A percentile compares a stretch with the other conserved stretches of the same genome.
phyloP scores from a whole-genome alignment of 2,329 filamentous ascomycete genomes.

The Pseudopithomyces chartarum region DNA sequence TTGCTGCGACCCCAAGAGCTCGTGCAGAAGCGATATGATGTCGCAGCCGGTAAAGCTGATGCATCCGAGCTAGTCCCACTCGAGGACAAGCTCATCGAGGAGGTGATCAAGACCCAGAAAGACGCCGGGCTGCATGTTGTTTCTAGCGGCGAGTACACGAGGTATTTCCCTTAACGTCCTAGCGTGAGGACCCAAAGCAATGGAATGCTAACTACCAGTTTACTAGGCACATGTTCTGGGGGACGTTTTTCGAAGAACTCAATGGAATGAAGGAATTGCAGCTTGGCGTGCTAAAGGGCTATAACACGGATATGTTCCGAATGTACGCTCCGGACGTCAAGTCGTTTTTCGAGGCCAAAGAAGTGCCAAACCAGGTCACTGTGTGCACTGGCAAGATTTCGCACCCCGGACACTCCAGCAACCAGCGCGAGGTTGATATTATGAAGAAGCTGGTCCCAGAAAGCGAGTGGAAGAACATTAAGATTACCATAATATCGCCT shows the following conservation, averaged over 20 bases:
- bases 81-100: slow-evolving; percentile 69
- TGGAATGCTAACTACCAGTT: slow-evolving; percentile 15
- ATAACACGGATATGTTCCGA: slow-evolving; percentile 59
- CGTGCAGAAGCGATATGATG: slow-evolving; percentile 61
- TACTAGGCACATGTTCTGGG: slow-evolving; percentile 59
- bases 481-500: slow-evolving; percentile 70
- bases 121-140: slow-evolving; percentile 66
- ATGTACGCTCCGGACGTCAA: slow-evolving; percentile 66
- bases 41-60: slow-evolving; percentile 56
- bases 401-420: slow-evolving; percentile 60
- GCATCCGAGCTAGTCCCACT: slow-evolving; percentile 56
- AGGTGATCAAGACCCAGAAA: slow-evolving; percentile 69
- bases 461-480: slow-evolving; percentile 67
- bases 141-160: slow-evolving; percentile 70
- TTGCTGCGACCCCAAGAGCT: slow-evolving; percentile 69
- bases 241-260: slow-evolving; percentile 60
- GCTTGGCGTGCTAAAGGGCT: slow-evolving; percentile 50
- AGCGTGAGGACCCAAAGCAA: neutral
- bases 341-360: slow-evolving; percentile 64
- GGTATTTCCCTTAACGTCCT: slow-evolving; percentile 20
- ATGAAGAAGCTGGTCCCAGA: slow-evolving; percentile 64
- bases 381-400: slow-evolving; percentile 64
- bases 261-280: slow-evolving; percentile 60
- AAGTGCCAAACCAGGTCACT: slow-evolving; percentile 58
- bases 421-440: slow-evolving; percentile 64